Conservation (phyloP, 139 green algal species). For the Dunaliella primolecta region DNA sequence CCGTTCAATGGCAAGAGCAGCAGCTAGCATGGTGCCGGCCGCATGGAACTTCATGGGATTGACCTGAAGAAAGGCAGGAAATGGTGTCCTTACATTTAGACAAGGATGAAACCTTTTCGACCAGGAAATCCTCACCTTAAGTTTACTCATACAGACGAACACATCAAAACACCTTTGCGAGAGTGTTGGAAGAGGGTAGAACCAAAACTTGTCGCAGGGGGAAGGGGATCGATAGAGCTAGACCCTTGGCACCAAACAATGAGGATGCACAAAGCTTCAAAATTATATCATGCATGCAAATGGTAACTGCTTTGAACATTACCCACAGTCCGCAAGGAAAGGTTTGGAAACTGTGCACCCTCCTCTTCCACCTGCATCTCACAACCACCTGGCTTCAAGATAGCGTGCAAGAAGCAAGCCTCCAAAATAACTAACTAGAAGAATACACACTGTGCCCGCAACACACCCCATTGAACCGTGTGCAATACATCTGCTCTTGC, state of each 20-base stretch:
- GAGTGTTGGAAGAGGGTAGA: not conserved
- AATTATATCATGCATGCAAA: too few species aligned
- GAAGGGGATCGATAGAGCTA: not conserved
- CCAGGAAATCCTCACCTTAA: conserved; percentile 40
- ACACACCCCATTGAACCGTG: too few species aligned
- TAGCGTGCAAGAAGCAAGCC: too few species aligned
- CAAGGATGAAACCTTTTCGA: conserved; percentile 38
- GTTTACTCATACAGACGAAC: not conserved
- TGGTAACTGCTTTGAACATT: too few species aligned
- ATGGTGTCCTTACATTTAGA: conserved; percentile 23
- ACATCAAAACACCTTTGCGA: not conserved
- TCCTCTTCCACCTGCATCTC: too few species aligned
- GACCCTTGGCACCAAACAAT: not conserved
- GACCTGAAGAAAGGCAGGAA: not conserved
- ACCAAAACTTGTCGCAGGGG: not conserved
- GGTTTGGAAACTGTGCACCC: too few species aligned
- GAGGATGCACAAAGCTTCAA: too few species aligned
- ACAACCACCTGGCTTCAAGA: too few species aligned
- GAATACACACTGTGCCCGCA: too few species aligned
- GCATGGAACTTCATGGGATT: conserved; percentile 46
- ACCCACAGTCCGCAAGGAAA: too few species aligned
- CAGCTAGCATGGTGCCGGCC: conserved; percentile 66
- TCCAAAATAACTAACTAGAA: too few species aligned
- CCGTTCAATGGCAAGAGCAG: conserved; percentile 59
- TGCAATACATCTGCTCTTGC: too few species aligned